These are phyloP conservation scores for Thozetella sp. DNA, from an alignment of 495 filamentous ascomycete species.

Conservation along the genomic window DNA sequence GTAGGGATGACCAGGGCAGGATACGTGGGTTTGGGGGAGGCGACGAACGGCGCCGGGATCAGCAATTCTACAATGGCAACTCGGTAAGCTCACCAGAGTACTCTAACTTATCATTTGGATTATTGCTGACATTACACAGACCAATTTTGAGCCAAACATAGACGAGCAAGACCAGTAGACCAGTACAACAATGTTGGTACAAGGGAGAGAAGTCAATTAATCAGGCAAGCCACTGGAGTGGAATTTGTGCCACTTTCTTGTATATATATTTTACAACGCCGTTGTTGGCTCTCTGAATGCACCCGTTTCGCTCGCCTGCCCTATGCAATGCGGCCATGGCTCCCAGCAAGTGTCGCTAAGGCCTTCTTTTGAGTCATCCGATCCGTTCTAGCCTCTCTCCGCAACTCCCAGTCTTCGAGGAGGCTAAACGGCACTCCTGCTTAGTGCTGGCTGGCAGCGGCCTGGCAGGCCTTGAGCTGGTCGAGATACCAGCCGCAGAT, in stretches of 20 bases:
- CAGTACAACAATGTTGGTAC: not conserved
- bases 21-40: slow-evolving; percentile 23
- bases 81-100: slow-evolving; percentile 56
- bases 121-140: slow-evolving; percentile 37
- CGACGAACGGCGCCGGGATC: slow-evolving; percentile 37
- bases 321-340: slow-evolving; percentile 6
- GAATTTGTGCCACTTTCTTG: not conserved
- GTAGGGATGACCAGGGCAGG: slow-evolving; percentile 8
- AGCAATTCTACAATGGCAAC: slow-evolving; percentile 87
- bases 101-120: not conserved
- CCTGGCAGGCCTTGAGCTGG: slow-evolving; percentile 96
- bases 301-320: not conserved
- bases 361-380: not conserved
- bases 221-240: slow-evolving; percentile 3
- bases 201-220: not conserved
- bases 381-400: not conserved
- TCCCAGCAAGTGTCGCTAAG: no score
- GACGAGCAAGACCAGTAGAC: slow-evolving; percentile 53
- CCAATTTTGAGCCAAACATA: slow-evolving; percentile 74
- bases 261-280: slow-evolving; percentile 3
- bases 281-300: slow-evolving; percentile 4
- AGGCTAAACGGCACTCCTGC: not conserved
- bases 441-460: slow-evolving; percentile 85
- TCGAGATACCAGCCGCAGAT: slow-evolving; percentile 98
- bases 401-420: not conserved